A percentile compares a stretch with the other conserved stretches of the same genome.
These are phyloP conservation scores for Candida sphagnicola DNA, from an alignment of 805 yeast species.

Conservation along the genomic window DNA sequence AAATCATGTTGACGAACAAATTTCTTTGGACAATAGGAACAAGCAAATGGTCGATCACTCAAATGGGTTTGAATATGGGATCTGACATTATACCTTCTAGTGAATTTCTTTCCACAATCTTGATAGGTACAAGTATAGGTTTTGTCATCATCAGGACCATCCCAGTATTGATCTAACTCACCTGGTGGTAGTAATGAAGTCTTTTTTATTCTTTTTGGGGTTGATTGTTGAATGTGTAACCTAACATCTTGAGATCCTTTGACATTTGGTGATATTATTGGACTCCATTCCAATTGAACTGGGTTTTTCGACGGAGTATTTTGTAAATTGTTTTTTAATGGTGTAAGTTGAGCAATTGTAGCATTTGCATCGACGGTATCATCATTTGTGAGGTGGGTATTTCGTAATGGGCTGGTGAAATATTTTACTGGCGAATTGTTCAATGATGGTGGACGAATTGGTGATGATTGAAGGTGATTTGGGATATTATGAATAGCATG, in stretches of 20 bases:
- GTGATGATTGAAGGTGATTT: slow-evolving; percentile 20
- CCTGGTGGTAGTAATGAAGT: slow-evolving; percentile 84
- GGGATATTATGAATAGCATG: slow-evolving; percentile 3
- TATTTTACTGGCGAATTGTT: slow-evolving; percentile 31
- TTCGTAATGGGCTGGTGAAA: slow-evolving; percentile 17
- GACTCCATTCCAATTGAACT: slow-evolving; percentile 40
- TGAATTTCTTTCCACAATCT: slow-evolving; percentile 77
- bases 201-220: slow-evolving; percentile 46
- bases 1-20: slow-evolving; percentile 96
- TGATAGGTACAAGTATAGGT: slow-evolving; percentile 71
- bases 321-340: slow-evolving; percentile 30
- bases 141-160: slow-evolving; percentile 72
- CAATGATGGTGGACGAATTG: slow-evolving; percentile 17
- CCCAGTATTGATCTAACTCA: slow-evolving; percentile 76
- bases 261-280: slow-evolving; percentile 37
- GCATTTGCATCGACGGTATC: slow-evolving; percentile 37
- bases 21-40: slow-evolving; percentile 72
- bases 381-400: slow-evolving; percentile 15
- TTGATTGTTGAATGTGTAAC: slow-evolving; percentile 36
- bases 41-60: slow-evolving; percentile 87
- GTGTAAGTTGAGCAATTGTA: slow-evolving; percentile 38
- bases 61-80: slow-evolving; percentile 97
- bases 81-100: slow-evolving; percentile 85
- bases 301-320: slow-evolving; percentile 32
- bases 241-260: slow-evolving; percentile 19